Percentiles rank a stretch among this genome's conserved stretches.
Evolutionary conservation across 2,329 filamentous ascomycete genomes (phyloP).

Genomic region (Colletotrichum zoysiae): DNA sequence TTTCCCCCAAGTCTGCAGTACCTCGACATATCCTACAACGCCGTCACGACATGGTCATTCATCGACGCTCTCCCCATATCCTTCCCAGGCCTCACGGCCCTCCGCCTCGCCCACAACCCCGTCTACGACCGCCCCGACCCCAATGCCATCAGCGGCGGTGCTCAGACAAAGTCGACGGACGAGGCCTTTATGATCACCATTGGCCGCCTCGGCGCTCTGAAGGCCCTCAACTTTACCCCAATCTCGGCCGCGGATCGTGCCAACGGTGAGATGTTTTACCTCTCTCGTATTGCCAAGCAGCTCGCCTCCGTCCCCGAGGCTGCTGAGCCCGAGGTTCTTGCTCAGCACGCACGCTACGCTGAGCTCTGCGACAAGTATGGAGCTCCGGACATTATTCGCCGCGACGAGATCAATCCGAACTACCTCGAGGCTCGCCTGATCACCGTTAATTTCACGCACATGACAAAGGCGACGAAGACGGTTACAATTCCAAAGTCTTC

Average conservation of each 20-base stretch:
- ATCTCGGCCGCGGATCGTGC: slow-evolving; percentile 80
- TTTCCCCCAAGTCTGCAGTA: slow-evolving; percentile 71
- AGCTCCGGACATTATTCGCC: slow-evolving; percentile 73
- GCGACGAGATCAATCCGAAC: slow-evolving; percentile 74
- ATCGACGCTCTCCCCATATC: slow-evolving; percentile 74
- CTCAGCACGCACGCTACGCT: slow-evolving; percentile 76
- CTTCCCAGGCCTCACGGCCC: slow-evolving; percentile 79
- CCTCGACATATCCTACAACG: slow-evolving; percentile 81
- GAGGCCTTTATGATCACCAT: slow-evolving; percentile 92
- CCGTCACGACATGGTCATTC: slow-evolving; percentile 77
- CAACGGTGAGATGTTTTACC: slow-evolving; percentile 94
- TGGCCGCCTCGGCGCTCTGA: slow-evolving; percentile 77
- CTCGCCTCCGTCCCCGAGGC: slow-evolving; percentile 70
- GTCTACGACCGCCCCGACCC: slow-evolving; percentile 72
- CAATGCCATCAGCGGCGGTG: slow-evolving; percentile 49
- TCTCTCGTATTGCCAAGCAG: slow-evolving; percentile 84
- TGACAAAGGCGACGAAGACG: slow-evolving; percentile 47
- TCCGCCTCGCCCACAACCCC: slow-evolving; percentile 89
- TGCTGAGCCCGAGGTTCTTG: slow-evolving; percentile 67
- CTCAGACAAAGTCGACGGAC: slow-evolving; percentile 69
- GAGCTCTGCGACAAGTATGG: slow-evolving; percentile 84
- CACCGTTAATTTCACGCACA: slow-evolving; percentile 66
- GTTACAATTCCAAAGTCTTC: slow-evolving; percentile 78
- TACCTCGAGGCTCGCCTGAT: slow-evolving; percentile 85
- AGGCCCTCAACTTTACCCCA: slow-evolving; percentile 78